phyloP scores from a whole-genome alignment of 2,329 filamentous ascomycete species.

The Colletotrichum lupini region DNA sequence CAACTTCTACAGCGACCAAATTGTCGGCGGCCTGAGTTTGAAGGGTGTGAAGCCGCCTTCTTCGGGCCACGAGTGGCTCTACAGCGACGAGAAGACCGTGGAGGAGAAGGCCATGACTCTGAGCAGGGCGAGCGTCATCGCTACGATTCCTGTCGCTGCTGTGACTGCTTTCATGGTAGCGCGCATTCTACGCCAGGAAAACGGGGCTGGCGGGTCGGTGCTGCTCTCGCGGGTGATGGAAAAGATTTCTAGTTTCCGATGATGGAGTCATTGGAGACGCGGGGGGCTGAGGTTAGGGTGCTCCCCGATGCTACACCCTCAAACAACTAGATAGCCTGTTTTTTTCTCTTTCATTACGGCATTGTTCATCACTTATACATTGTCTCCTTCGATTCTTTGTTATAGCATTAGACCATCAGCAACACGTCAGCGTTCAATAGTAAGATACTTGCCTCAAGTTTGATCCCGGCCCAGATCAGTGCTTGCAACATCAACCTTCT shows the following conservation, averaged over 20 bases:
- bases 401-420: neutral
- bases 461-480: too few relatives aligned
- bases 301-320: neutral
- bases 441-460: too few relatives aligned
- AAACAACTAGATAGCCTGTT: neutral
- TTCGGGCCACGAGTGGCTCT: conserved; percentile 18
- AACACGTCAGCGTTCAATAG: neutral
- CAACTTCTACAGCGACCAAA: conserved; percentile 24
- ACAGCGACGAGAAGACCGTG: conserved; percentile 12
- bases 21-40: conserved; percentile 4
- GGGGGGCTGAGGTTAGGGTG: neutral
- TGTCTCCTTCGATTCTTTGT: neutral
- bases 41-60: neutral
- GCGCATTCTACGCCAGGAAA: neutral
- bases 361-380: neutral
- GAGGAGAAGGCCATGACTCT: neutral
- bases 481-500: too few relatives aligned
- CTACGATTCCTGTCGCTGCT: conserved; percentile 15
- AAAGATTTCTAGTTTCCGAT: conserved; percentile 5
- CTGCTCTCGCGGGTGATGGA: conserved; percentile 9
- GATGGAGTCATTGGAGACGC: neutral
- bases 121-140: neutral
- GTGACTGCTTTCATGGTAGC: conserved; percentile 15
- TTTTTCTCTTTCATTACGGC: neutral
- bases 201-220: neutral